Evolutionary conservation across 179 eudicot species (phyloP).

Genomic region (Silene coronaria): DNA sequence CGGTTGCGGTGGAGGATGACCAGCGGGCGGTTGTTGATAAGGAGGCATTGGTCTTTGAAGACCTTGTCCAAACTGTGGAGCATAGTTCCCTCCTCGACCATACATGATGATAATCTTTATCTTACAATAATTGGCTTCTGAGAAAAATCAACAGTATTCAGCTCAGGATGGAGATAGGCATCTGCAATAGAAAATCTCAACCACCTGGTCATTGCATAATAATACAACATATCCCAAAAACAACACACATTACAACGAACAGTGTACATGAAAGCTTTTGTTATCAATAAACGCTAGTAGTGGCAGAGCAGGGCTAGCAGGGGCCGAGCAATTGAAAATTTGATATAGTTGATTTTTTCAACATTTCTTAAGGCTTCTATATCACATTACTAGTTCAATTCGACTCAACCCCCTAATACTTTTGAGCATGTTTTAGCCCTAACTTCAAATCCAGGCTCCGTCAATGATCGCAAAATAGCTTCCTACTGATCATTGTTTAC

Average conservation of each 20-base stretch:
- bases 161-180: constrained; percentile 3
- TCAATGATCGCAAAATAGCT: too few relatives aligned
- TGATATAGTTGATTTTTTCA: too few relatives aligned
- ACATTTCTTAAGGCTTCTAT: too few relatives aligned
- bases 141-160: constrained; percentile 19
- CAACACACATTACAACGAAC: not conserved
- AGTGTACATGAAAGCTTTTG: not conserved
- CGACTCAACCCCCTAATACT: too few relatives aligned
- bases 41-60: constrained; percentile 43
- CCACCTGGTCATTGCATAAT: not conserved
- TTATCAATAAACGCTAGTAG: not conserved
- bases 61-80: constrained; percentile 50
- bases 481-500: not conserved
- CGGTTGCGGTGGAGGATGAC: constrained; percentile 32
- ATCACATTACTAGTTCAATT: not conserved
- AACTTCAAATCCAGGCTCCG: too few relatives aligned
- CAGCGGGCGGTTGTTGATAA: constrained; percentile 37
- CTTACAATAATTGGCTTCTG: not conserved
- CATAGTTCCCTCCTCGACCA: constrained; percentile 62
- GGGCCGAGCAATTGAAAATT: too few relatives aligned
- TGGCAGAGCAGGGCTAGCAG: too few relatives aligned
- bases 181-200: constrained; percentile 25
- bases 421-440: too few relatives aligned
- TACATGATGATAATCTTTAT: constrained; percentile 40
- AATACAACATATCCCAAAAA: not conserved